Base-by-base conservation (phyloP, 257 asterid genomes). In the Mitragyna speciosa region DNA sequence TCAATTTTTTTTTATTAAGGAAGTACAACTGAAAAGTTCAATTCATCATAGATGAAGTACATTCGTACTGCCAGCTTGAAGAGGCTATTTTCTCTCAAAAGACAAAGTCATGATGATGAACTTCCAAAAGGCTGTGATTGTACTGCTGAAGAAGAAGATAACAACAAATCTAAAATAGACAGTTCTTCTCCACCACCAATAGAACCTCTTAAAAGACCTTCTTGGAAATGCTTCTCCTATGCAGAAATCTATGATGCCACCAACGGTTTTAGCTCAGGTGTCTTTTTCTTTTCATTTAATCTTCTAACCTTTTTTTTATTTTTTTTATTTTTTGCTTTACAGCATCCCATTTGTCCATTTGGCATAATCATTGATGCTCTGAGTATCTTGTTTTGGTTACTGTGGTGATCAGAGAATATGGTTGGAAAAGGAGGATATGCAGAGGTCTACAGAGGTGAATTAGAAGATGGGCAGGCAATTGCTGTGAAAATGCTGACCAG, bases 341-440 rank as follows among this genome's bases (percentile, higher is more conserved):
- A 15, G 11, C n/a, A 12, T 43, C 74, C 74, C 41, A 0, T 66
- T 31, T 66, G 12, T 66, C 70, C 48, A 6, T 10, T 79, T 65
- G 24, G 16, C 36, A 14, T 28, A 4, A 19, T 49, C 73, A 6
- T 7, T 36, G 10, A 6, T 56, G 64, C 20, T 4, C 26, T 63
- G 3, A 28, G 7, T 14, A 6, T 28, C 2, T 48, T 49, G 17
- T 49, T 41, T 33, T 56, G 4, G 26, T 24, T 26, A 52, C 11
- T 36, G 6, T 70, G 66, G n/a, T 15, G 30, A 28, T 39, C 90
- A 93, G 98, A 89, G 16, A 91, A 93, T 70, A 81, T 95, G 91
- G 99, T 90, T 4, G 99, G 99, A 24, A 90, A 82, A 88, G 99
- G 99, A 80, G 99, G 99, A 17, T 93, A 82, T 83, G 98, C 99